Evolutionary conservation across 2,329 filamentous ascomycete genomes (phyloP).

Genomic region (Magnaporthiopsis incrustans): DNA sequence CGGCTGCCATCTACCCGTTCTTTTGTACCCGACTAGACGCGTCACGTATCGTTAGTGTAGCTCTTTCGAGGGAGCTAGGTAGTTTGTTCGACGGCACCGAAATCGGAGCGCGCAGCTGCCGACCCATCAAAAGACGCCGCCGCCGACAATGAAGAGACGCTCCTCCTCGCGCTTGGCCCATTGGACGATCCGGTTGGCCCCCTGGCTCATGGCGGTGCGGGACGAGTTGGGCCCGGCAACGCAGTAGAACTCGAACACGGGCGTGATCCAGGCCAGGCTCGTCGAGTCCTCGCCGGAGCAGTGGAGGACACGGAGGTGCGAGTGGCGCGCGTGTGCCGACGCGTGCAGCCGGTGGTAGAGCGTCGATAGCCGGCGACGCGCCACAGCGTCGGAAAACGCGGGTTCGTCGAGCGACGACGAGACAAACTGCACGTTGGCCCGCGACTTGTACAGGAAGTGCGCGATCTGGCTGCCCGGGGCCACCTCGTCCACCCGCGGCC

Average conservation of each 20-base stretch:
- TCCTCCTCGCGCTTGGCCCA: constrained; percentile 93
- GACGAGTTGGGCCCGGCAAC: constrained; percentile 71
- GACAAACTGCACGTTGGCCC: constrained; percentile 88
- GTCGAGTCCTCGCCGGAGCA: constrained; percentile 66
- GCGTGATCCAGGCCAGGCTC: constrained; percentile 84
- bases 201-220: constrained; percentile 63
- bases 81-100: too few relatives aligned
- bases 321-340: constrained; percentile 74
- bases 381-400: constrained; percentile 40
- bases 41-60: neutral
- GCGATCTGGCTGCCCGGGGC: constrained; percentile 66
- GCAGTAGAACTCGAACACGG: constrained; percentile 88
- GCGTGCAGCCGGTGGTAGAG: constrained; percentile 82
- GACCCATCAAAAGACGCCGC: constrained; percentile 63
- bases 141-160: constrained; percentile 90
- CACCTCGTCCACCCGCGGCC: constrained; percentile 65
- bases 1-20: neutral
- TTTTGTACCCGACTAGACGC: neutral
- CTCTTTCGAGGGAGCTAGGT: neutral
- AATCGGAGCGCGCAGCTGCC: neutral
- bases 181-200: constrained; percentile 80
- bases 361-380: constrained; percentile 66
- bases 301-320: constrained; percentile 81
- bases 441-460: constrained; percentile 94
- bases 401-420: constrained; percentile 71